Evolutionary conservation across 2,329 filamentous ascomycete genomes (phyloP).

Genomic region (Pestalotiopsis sp.): DNA sequence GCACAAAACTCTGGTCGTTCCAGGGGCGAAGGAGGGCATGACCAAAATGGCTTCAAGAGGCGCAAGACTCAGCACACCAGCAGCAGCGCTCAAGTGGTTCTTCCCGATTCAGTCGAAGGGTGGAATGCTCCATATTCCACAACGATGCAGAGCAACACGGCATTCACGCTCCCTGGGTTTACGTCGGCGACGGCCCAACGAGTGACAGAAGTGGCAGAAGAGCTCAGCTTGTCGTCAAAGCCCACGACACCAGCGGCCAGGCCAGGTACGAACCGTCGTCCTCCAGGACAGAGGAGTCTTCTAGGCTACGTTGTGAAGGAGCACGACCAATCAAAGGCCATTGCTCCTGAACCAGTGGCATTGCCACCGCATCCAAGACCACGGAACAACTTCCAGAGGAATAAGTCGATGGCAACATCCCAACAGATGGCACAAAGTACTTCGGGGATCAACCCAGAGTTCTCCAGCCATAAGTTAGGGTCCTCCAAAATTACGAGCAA

Average conservation of each 20-base stretch:
- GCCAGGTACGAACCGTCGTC: slow-evolving; percentile 23
- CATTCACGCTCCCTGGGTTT: slow-evolving; percentile 67
- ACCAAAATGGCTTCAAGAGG: slow-evolving; percentile 26
- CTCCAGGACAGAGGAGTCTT: slow-evolving; percentile 31
- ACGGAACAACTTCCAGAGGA: not conserved
- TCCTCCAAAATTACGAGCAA: slow-evolving; percentile 36
- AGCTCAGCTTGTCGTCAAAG: slow-evolving; percentile 29
- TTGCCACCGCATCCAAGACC: not conserved
- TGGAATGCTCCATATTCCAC: slow-evolving; percentile 50
- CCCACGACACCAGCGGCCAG: slow-evolving; percentile 17
- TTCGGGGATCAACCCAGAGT: slow-evolving; percentile 31
- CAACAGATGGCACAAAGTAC: slow-evolving; percentile 12
- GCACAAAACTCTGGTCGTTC: slow-evolving; percentile 34
- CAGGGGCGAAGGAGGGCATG: slow-evolving; percentile 12
- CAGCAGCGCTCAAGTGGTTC: slow-evolving; percentile 40
- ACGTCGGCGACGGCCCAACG: slow-evolving; percentile 63
- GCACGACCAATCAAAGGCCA: slow-evolving; percentile 29
- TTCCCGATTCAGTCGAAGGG: slow-evolving; percentile 32
- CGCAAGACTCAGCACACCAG: slow-evolving; percentile 32
- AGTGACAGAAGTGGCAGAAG: slow-evolving; percentile 38
- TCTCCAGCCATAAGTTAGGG: slow-evolving; percentile 44
- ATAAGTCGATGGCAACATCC: slow-evolving; percentile 3
- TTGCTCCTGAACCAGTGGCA: not conserved
- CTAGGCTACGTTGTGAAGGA: slow-evolving; percentile 32
- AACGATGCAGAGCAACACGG: slow-evolving; percentile 62